Conservation (phyloP, 108 stramenopile genomes). For the Stephanodiscus minutulus region DNA sequence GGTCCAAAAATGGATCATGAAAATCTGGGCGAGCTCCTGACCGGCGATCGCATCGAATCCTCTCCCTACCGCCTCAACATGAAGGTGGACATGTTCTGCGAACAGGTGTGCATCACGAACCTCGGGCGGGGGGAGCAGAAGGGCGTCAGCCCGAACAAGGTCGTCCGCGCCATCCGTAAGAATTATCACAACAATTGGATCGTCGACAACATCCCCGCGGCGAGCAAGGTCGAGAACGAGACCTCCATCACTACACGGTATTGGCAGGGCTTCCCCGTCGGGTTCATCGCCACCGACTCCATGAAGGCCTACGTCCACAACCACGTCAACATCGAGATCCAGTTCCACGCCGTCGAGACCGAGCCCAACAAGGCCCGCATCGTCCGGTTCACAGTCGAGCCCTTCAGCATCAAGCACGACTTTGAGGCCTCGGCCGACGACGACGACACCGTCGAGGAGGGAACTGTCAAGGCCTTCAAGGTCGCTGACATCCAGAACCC, state of each 20-base stretch:
- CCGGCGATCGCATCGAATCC: conserved; percentile 96
- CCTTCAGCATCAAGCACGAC: conserved; percentile 93
- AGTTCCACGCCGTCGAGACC: conserved; percentile 90
- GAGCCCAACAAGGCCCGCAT: conserved; percentile 81
- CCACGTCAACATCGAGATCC: conserved; percentile 93
- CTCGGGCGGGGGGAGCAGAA: conserved; percentile 68
- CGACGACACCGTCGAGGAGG: conserved; percentile 53
- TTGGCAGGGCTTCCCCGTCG: conserved; percentile 96
- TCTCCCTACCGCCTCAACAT: conserved; percentile 95
- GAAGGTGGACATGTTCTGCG: conserved; percentile 94
- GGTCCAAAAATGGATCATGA: conserved; percentile 87
- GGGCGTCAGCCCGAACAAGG: conserved; percentile 74
- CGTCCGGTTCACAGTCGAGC: conserved; percentile 95
- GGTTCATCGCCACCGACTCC: conserved; percentile 68
- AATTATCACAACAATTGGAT: conserved; percentile 98
- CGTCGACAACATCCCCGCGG: conserved; percentile 95
- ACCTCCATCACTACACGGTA: conserved; percentile 74
- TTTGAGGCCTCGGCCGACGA: conserved; percentile 59
- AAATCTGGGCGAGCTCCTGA: conserved; percentile 98
- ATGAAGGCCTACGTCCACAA: conserved; percentile 91
- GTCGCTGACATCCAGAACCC: conserved; percentile 74
- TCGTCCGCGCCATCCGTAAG: conserved; percentile 90
- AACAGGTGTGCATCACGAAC: conserved; percentile 87
- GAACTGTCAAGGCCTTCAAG: conserved; percentile 40
- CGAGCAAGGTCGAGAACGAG: conserved; percentile 76